Base-by-base conservation (phyloP, 225 moss, liverwort and hornwort species). In the Pseudoscleropodium purum region DNA sequence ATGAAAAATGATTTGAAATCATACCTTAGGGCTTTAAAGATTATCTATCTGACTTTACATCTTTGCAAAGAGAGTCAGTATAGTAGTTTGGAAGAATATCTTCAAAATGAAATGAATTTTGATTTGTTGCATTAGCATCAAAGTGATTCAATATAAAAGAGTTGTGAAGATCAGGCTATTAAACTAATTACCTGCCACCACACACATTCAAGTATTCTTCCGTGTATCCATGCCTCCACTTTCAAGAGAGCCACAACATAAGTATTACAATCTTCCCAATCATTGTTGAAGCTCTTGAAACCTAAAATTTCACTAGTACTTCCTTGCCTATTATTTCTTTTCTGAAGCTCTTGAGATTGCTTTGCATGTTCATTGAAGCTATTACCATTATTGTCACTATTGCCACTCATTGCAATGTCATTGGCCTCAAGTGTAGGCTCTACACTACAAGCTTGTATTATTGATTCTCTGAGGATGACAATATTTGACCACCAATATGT, bases 401-500 rank as follows among this genome's bases (percentile, higher is more conserved):
- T 89, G 36, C 41, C 33, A 30, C 74, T 89, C 6, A 63, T 83
- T 51, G 45, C 57, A 15, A 79, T 30, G 21, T 45, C 81, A 8
- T 86, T 49, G 6, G 45, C 31, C 4, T 92, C 75, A 39, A 18
- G 49, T 87, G 88, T 18, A 57, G 77, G 82, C 81, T 91, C 95
- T 81, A 92, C 88, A 85, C 95, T 94, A 85, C 94, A 96, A 59
- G 95, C 96, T 81, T 95, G 95, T 90, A 94, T 92, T 26, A 97
- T 89, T 24, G 96, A 90, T 74, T 96, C 92, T 90, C 96, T 87
- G 25, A 99, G 90, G 13, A 94, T 84, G 43, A 97, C 96, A 15
- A 99, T 94, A 83, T 99, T 99, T 36, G 99, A 99, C 99, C 96
- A 99, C 99, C 99, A 99, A 73, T 96, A 99, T 59, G 95, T 96